A percentile compares a stretch with the other conserved stretches of the same genome.
Evolutionary conservation across 495 filamentous ascomycete species (phyloP).

Genomic region (Penicillium cinerascens): DNA sequence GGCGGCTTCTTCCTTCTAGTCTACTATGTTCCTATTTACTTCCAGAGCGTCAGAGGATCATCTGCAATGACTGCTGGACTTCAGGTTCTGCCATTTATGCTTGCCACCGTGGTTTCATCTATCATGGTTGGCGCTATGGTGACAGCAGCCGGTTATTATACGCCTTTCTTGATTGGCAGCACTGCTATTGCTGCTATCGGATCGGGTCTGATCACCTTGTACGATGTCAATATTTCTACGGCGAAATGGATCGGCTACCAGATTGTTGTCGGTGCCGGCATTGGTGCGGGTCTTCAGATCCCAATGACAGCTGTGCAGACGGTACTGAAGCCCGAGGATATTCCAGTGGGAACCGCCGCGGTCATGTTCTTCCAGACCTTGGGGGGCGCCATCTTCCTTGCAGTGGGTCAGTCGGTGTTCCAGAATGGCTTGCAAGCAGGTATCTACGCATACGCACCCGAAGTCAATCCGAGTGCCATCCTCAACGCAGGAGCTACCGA

Average conservation of each 20-base stretch:
- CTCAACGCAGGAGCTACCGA: conserved; percentile 36
- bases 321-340: conserved; percentile 19
- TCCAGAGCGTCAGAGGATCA: conserved; percentile 57
- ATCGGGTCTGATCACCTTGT: conserved; percentile 60
- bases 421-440: conserved; percentile 53
- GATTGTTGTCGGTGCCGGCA: conserved; percentile 50
- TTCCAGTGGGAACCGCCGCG: conserved; percentile 38
- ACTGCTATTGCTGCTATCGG: conserved; percentile 55
- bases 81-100: conserved; percentile 32
- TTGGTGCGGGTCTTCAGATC: conserved; percentile 49
- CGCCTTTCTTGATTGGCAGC: conserved; percentile 59
- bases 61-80: conserved; percentile 61
- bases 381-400: conserved; percentile 64
- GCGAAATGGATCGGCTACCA: conserved; percentile 60
- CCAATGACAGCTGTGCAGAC: conserved; percentile 30
- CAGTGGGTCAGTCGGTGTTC: conserved; percentile 63
- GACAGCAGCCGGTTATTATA: conserved; percentile 63
- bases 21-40: conserved; percentile 45
- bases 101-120: conserved; percentile 32
- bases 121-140: conserved; percentile 48
- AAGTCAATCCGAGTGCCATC: conserved; percentile 35
- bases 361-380: conserved; percentile 70
- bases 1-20: conserved; percentile 36
- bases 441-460: conserved; percentile 39
- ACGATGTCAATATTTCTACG: conserved; percentile 36